Evolutionary conservation across 768 basidiomycete species (phyloP), one percentile per base, ranked within the genome.

Genomic region (Pulveroboletus sp.): DNA sequence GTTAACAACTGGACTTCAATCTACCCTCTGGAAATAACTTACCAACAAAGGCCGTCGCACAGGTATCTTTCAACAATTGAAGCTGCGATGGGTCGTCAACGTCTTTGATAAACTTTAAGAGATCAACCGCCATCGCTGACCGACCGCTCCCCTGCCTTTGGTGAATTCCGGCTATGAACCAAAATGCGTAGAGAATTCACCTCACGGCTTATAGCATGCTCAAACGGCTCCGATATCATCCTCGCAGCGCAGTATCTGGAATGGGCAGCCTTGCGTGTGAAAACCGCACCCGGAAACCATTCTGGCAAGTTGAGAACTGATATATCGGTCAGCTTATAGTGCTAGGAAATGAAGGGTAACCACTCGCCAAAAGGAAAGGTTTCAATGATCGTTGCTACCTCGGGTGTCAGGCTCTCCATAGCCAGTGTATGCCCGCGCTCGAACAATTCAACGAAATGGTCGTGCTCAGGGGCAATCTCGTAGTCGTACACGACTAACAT

Each of bases 401-500:
- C 60, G 5, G 58, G 63, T n/a, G 51, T 52, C 5, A 60, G 25
- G 6, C 29, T 19, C 38, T 41, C 49, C 34, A 65, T 16, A 1
- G 57, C 49, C 13, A 63, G 16, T 9, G 23, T 3, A 5, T 66
- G 34, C 5, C 71, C 72, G 11, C 61, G 57, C 32, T 74, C 68
- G 5, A 73, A 67, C 4, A 74, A 52, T 9, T 67, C 51, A 12
- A 76, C 66, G 49, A 72, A 69, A 27, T 63, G 59, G 40, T 75
- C 75, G 1, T 65, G 65, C 27, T 63, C 51, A 8, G 69, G 58
- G 14, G 64, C 64, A 7, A 74, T 63, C 6, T 68, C 55, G 13
- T 68, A 62, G 17, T 73, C 76, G 35, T 77, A 78, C 13, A 70
- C 64, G 13, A 76, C 61, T 14, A 69, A 65, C 47, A 76, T 58